Evolutionary conservation across 2,329 filamentous ascomycete genomes (phyloP).

Genomic region (Diaporthe sp.): DNA sequence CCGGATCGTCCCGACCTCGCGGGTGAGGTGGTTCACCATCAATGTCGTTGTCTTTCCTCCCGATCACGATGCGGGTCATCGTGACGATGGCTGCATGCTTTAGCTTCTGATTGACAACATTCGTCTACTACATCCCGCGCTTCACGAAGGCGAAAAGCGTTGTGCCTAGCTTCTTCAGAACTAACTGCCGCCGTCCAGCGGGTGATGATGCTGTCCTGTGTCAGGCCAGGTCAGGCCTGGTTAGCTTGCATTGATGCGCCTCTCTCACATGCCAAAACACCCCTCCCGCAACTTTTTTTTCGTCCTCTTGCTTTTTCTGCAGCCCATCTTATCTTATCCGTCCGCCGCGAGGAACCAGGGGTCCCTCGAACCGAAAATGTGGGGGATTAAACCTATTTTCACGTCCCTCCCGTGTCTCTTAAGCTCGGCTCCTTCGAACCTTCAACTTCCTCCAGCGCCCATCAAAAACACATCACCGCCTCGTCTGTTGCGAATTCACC

Average conservation of each 20-base stretch:
- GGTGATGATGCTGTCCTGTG: conserved; percentile 3
- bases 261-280: conserved; percentile 25
- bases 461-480: conserved; percentile 13
- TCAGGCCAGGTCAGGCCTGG: not conserved
- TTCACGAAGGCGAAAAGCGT: not conserved
- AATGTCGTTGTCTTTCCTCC: not conserved
- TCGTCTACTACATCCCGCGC: not conserved
- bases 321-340: conserved; percentile 29
- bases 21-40: not conserved
- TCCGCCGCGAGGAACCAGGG: conserved; percentile 5
- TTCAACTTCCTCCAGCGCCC: not conserved
- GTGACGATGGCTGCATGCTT: not conserved
- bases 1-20: conserved; percentile 14
- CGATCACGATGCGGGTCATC: not conserved
- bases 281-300: not conserved
- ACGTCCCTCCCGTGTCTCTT: not conserved
- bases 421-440: not conserved
- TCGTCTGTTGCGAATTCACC: not conserved
- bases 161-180: not conserved
- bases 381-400: conserved; percentile 11
- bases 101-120: not conserved
- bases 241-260: conserved; percentile 11
- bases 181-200: not conserved
- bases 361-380: conserved; percentile 4
- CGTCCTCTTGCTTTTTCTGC: not conserved